phyloP scores from a whole-genome alignment of 148 eudicot genomes.

The Rhododendron kiyosumense region DNA sequence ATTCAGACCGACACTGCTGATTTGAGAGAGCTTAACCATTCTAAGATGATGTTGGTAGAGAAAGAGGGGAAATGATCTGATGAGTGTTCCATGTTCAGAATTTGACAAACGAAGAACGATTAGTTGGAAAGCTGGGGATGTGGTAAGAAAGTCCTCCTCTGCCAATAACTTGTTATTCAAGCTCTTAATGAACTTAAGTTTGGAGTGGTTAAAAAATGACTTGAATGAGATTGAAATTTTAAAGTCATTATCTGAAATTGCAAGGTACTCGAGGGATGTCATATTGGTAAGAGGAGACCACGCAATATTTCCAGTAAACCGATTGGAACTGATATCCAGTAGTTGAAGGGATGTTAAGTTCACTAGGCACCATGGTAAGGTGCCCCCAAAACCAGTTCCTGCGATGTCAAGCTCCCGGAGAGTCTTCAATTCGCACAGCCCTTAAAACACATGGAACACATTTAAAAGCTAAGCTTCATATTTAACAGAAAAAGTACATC shows the following conservation, averaged over 20 bases:
- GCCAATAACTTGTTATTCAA: not conserved
- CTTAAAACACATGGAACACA: not conserved
- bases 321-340: not conserved
- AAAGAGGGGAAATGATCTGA: conserved; percentile 5
- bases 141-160: not conserved
- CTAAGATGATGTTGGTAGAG: conserved; percentile 3
- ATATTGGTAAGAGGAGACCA: not conserved
- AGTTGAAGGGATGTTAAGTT: too few species aligned
- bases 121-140: conserved; percentile 14
- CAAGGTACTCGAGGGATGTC: not conserved
- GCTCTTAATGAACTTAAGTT: not conserved
- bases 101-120: not conserved
- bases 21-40: too few species aligned
- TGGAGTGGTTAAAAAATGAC: not conserved
- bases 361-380: not conserved
- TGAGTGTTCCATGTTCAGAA: not conserved
- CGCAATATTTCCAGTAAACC: not conserved
- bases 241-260: conserved; percentile 5
- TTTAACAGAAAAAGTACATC: too few species aligned
- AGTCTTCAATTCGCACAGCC: not conserved
- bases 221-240: not conserved
- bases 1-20: not conserved
- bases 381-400: too few species aligned
- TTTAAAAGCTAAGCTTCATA: too few species aligned
- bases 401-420: too few species aligned